Percentiles rank a stretch among this genome's conserved stretches.
Evolutionary conservation across 2,329 filamentous ascomycete species (phyloP).

Genomic region (Exophiala viscosa): DNA sequence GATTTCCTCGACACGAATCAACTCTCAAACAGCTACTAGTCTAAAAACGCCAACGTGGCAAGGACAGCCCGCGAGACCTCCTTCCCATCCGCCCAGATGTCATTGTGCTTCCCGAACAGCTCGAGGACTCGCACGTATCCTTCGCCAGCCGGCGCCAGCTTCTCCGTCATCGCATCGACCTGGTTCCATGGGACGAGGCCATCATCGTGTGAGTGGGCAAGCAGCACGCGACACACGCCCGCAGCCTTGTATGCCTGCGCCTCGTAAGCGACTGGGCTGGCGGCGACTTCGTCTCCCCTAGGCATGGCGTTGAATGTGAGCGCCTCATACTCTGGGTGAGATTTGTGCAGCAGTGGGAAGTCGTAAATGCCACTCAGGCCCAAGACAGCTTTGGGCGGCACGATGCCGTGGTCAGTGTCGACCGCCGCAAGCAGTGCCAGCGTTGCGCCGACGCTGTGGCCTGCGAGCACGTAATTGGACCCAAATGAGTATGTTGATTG

Average conservation of each 20-base stretch:
- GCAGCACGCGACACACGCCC: too few species aligned
- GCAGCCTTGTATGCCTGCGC: not conserved
- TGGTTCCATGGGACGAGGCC: conserved; percentile 38
- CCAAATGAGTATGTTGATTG: conserved; percentile 39
- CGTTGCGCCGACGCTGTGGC: conserved; percentile 46
- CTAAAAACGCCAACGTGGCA: too few species aligned
- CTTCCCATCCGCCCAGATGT: too few species aligned
- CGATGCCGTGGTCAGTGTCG: conserved; percentile 22
- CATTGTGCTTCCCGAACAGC: too few species aligned
- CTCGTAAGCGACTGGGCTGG: conserved; percentile 34
- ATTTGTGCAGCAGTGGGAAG: conserved; percentile 35
- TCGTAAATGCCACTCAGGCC: conserved; percentile 45
- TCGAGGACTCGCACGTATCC: too few species aligned
- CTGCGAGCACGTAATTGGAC: conserved; percentile 41
- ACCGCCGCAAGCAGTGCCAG: conserved; percentile 44
- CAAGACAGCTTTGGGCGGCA: conserved; percentile 36
- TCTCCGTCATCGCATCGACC: too few species aligned
- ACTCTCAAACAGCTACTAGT: too few species aligned
- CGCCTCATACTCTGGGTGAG: conserved; percentile 36
- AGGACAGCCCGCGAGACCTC: too few species aligned
- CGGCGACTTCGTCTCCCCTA: conserved; percentile 35
- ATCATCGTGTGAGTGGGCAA: conserved; percentile 41
- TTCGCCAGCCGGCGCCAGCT: too few species aligned
- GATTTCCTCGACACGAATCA: too few species aligned
- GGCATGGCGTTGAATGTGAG: conserved; percentile 39